These are phyloP conservation scores for Musa acuminata DNA, from an alignment of 176 grass and related monocot genomes.

Conservation along the genomic window DNA sequence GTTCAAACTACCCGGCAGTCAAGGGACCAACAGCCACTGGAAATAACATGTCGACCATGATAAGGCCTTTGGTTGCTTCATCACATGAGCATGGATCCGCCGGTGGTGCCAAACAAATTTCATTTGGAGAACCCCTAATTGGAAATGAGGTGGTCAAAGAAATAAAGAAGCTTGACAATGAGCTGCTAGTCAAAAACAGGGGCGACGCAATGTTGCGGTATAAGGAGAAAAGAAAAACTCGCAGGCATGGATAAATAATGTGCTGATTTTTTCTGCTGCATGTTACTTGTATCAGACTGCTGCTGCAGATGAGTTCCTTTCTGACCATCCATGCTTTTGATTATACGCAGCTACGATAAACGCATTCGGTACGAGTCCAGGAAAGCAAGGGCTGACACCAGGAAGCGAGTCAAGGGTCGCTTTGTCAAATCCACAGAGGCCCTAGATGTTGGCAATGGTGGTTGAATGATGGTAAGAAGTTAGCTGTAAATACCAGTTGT, in stretches of 20 bases:
- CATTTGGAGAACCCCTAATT: conserved; percentile 48
- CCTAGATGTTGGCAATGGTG: not conserved
- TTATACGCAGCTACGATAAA: conserved; percentile 4
- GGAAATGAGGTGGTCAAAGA: conserved; percentile 21
- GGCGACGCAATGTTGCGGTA: conserved; percentile 78
- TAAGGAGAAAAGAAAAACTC: conserved; percentile 78
- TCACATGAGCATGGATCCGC: conserved; percentile 26
- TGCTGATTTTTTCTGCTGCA: no score
- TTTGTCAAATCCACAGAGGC: conserved; percentile 12
- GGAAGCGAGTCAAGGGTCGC: conserved; percentile 9
- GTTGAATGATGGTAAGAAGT: not conserved
- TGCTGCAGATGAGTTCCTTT: no score
- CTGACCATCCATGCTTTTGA: not conserved
- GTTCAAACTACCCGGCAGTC: conserved; percentile 24
- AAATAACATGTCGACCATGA: conserved; percentile 11
- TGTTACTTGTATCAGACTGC: no score
- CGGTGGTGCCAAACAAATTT: conserved; percentile 41
- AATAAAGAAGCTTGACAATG: conserved; percentile 43
- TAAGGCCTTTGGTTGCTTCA: conserved; percentile 8
- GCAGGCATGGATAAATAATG: conserved; percentile 36
- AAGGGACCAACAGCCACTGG: conserved; percentile 48
- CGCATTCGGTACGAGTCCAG: conserved; percentile 18
- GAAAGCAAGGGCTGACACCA: conserved; percentile 16
- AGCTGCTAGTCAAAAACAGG: conserved; percentile 53
- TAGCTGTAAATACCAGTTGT: not conserved